Base-by-base conservation (phyloP, 164 flowering plant genomes). In the Aristolochia californica region DNA sequence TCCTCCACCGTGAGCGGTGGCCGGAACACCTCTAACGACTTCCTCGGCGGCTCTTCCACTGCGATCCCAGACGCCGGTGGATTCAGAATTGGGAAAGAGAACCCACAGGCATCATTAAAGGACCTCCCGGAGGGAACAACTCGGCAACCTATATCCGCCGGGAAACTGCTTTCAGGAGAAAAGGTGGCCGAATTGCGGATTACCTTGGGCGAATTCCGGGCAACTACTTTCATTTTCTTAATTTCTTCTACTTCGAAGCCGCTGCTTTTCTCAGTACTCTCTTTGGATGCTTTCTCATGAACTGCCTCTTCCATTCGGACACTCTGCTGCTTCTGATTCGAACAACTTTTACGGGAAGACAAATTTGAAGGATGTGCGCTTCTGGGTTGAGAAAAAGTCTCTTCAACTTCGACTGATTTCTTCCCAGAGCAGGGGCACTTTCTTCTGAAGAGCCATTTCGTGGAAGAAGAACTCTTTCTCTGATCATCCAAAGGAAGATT, bases 341-440 rank as follows among this genome's bases (percentile, higher is more conserved):
- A 21, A 44, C 55, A 26, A 13, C 38, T 54, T 54, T n/a, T n/a
- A n/a, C 50, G 45, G 0, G 62, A 48, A 49, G 11, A 54, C 12
- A 21, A 12, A 43, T 44, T 53, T 13, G 26, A 47, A 21, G 49
- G 64, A 25, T 38, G 22, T 17, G 70, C 59, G 15, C 53, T 63
- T 45, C 56, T 73, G 51, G 72, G 51, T 25, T 65, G 70, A 7
- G 77, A 30, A 9, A n/a, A 16, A n/a, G 66, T 69, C 18, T 80
- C 83, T 24, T 79, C 73, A 8, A 91, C 86, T 25, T 69, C 81
- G 55, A 84, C 75, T 0, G 91, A 80, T 66, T 85, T 85, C 66
- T 74, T 74, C 17, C 94, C 84, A 0, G 77, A 68, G 55, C 95
- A 90, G 7, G 86, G 90, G 62, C 97, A 87, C 58, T 69, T 82